Percentiles rank a stretch among this genome's conserved stretches.
phyloP scores from a whole-genome alignment of 73 alveolate genomes.

The Paramecium bursaria region DNA sequence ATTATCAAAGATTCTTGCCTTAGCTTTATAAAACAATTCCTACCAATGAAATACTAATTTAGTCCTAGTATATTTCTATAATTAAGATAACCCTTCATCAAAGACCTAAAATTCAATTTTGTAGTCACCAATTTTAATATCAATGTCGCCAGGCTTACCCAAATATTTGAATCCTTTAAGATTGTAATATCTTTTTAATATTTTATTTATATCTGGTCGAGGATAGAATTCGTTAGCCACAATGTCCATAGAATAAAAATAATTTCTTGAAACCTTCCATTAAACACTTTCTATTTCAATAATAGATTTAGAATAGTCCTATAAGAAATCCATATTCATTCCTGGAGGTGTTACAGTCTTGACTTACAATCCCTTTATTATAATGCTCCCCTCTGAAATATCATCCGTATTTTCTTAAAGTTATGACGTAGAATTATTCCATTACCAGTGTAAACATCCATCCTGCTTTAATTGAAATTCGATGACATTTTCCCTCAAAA shows the following conservation, averaged over 20 bases:
- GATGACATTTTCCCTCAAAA: neutral
- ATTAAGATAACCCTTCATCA: neutral
- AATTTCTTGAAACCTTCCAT: constrained; percentile 23
- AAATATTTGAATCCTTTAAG: constrained; percentile 28
- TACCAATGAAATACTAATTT: constrained; percentile 44
- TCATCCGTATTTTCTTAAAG: constrained; percentile 17
- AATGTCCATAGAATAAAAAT: constrained; percentile 44
- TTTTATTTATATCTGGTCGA: constrained; percentile 55
- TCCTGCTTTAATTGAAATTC: constrained; percentile 2
- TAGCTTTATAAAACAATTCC: constrained; percentile 12
- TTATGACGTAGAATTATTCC: too few species aligned
- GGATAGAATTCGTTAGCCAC: constrained; percentile 50
- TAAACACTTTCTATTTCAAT: neutral
- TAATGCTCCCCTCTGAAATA: neutral
- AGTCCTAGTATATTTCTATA: constrained; percentile 2
- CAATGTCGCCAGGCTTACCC: constrained; percentile 34
- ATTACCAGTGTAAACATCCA: constrained; percentile 13
- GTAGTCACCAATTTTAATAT: neutral
- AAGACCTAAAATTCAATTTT: constrained; percentile 7
- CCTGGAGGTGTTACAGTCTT: constrained; percentile 31
- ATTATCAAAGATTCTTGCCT: neutral
- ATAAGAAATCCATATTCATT: neutral
- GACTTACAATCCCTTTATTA: neutral
- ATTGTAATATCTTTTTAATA: constrained; percentile 13
- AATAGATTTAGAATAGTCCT: constrained; percentile 12